phyloP scores from a whole-genome alignment of 495 filamentous ascomycete genomes.

The Neurospora sp. region DNA sequence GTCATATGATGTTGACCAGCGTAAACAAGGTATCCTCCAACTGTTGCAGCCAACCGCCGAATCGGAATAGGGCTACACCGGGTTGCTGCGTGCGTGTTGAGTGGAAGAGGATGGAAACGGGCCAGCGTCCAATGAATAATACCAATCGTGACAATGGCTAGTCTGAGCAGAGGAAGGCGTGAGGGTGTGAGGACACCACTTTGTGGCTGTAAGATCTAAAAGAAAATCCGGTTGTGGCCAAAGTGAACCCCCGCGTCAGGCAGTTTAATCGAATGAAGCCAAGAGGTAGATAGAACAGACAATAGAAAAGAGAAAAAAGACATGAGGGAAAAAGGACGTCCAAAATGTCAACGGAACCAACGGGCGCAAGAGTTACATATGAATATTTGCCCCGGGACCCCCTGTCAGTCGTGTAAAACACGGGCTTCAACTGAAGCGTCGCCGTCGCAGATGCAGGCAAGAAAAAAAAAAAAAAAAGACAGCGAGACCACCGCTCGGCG shows the following conservation, averaged over 20 bases:
- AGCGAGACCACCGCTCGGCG: not conserved
- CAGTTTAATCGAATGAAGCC: not conserved
- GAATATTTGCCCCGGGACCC: not conserved
- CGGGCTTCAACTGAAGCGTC: not conserved
- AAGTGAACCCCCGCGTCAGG: not conserved
- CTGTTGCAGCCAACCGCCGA: not conserved
- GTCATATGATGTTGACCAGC: not conserved
- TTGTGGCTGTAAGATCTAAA: not conserved
- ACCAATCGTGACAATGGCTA: not conserved
- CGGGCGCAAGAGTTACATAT: not conserved
- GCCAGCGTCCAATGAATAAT: not conserved
- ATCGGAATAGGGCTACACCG: not conserved
- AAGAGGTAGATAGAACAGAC: not conserved
- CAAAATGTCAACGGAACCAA: not conserved
- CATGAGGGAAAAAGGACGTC: not conserved
- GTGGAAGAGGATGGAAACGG: not conserved
- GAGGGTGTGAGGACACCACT: not conserved
- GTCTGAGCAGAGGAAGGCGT: not conserved
- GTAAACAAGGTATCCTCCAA: not conserved
- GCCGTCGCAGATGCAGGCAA: not conserved
- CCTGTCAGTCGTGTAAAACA: not conserved
- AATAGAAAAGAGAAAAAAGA: not conserved
- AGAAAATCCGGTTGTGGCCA: not conserved
- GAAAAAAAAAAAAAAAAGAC: not conserved
- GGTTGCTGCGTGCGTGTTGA: not conserved